These are phyloP conservation scores for Coniochaeta hoffmannii DNA, from an alignment of 2,329 filamentous ascomycete species.

Conservation along the genomic window DNA sequence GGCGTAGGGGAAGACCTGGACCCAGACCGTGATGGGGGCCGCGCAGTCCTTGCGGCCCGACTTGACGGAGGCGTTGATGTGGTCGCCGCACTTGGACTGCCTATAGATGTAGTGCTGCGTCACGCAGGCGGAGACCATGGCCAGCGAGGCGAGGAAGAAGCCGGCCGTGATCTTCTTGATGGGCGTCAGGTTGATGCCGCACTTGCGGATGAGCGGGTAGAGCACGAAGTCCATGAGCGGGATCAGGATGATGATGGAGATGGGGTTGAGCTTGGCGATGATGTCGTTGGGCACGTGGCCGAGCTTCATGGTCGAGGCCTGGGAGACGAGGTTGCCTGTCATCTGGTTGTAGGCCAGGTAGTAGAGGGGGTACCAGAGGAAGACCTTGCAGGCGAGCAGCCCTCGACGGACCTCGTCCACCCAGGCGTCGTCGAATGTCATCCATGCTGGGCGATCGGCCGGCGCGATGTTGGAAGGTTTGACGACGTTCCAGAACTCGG, in stretches of 20 bases:
- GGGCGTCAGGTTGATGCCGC: conserved; percentile 62
- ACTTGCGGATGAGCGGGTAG: conserved; percentile 59
- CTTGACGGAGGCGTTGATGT: conserved; percentile 21
- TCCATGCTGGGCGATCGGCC: conserved; percentile 44
- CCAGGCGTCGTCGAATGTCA: conserved; percentile 75
- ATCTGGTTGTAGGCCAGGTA: conserved; percentile 39
- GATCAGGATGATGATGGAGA: conserved; percentile 67
- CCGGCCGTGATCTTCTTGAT: conserved; percentile 68
- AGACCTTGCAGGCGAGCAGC: conserved; percentile 60
- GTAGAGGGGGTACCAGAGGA: conserved; percentile 59
- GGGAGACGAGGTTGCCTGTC: conserved; percentile 52
- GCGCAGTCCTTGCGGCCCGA: conserved; percentile 33
- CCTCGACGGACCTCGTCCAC: conserved; percentile 67
- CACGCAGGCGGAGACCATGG: conserved; percentile 50
- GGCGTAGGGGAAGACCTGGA: conserved; percentile 42
- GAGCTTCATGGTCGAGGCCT: conserved; percentile 58
- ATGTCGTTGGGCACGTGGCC: conserved; percentile 72
- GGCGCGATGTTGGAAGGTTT: conserved; percentile 59
- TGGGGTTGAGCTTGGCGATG: conserved; percentile 65
- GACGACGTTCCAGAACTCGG: conserved; percentile 57
- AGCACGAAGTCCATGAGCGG: conserved; percentile 60
- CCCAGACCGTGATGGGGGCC: conserved; percentile 55
- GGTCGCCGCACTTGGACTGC: conserved; percentile 47
- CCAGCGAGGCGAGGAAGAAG: conserved; percentile 55
- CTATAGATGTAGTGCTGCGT: conserved; percentile 57